These are phyloP conservation scores for Arachis monticola DNA, from an alignment of 331 rosid genomes.

Conservation along the genomic window DNA sequence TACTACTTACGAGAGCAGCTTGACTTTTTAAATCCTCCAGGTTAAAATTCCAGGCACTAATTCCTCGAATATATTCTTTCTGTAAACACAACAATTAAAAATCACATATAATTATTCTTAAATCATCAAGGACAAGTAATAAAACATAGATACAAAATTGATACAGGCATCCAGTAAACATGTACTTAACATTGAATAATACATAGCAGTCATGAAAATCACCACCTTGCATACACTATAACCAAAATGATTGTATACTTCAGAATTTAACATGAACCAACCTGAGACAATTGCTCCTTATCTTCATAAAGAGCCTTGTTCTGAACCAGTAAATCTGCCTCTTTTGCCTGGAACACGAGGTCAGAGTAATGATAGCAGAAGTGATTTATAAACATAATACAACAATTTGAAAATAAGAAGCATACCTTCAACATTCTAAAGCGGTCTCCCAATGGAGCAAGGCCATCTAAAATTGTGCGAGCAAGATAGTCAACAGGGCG, in stretches of 20 bases:
- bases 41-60: slow-evolving; percentile 99
- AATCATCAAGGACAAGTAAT: slow-evolving; percentile 2
- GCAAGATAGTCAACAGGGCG: slow-evolving; percentile 65
- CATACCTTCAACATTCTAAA: slow-evolving; percentile 83
- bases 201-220: slow-evolving; percentile 20
- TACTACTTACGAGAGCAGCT: slow-evolving; percentile 91
- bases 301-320: slow-evolving; percentile 87
- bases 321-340: slow-evolving; percentile 89
- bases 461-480: slow-evolving; percentile 80
- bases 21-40: slow-evolving; percentile 91
- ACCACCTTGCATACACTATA: slow-evolving; percentile 19
- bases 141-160: slow-evolving; percentile 1
- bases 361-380: slow-evolving; percentile 30
- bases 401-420: slow-evolving; percentile 38
- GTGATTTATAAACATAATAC: slow-evolving; percentile 21
- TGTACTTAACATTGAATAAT: slow-evolving; percentile 1
- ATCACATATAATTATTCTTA: slow-evolving; percentile 28
- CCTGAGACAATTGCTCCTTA: slow-evolving; percentile 94
- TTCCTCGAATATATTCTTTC: slow-evolving; percentile 98
- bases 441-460: slow-evolving; percentile 90
- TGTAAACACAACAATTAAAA: slow-evolving; percentile 46
- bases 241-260: slow-evolving; percentile 24
- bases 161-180: slow-evolving; percentile 16
- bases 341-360: slow-evolving; percentile 67
- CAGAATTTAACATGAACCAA: slow-evolving; percentile 37